Evolutionary conservation across 805 yeast species (phyloP).

Genomic region (Wickerhamiella allomyrinae): DNA sequence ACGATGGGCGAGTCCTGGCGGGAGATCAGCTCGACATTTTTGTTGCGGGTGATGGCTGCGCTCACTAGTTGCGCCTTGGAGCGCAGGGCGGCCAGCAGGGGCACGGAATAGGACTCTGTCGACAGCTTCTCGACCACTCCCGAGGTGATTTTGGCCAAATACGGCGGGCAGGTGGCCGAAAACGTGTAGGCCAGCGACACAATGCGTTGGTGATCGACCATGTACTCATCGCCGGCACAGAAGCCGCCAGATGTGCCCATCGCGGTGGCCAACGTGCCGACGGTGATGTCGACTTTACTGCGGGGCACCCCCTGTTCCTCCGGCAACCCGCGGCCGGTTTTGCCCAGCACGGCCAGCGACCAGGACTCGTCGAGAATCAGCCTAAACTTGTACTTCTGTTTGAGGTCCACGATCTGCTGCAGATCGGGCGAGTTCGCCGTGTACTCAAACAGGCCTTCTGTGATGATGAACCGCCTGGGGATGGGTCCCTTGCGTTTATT

Average conservation of each 20-base stretch:
- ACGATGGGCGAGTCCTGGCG: conserved; percentile 48
- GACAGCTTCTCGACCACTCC: conserved; percentile 17
- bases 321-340: conserved; percentile 69
- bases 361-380: conserved; percentile 75
- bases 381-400: conserved; percentile 70
- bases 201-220: conserved; percentile 86
- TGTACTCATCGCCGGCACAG: conserved; percentile 70
- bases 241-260: conserved; percentile 86
- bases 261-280: conserved; percentile 72
- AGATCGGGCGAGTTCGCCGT: conserved; percentile 70
- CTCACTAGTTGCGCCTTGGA: conserved; percentile 13
- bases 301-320: conserved; percentile 62
- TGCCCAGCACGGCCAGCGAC: conserved; percentile 77
- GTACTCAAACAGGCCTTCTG: conserved; percentile 79
- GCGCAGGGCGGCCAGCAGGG: conserved; percentile 18
- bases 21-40: conserved; percentile 41
- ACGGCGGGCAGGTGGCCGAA: conserved; percentile 90
- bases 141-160: conserved; percentile 39
- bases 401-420: conserved; percentile 53
- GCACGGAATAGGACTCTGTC: conserved; percentile 20
- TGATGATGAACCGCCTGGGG: conserved; percentile 79
- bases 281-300: conserved; percentile 61
- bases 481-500: conserved; percentile 47
- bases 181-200: conserved; percentile 82
- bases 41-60: conserved; percentile 9